Percentiles rank a stretch among this genome's conserved stretches.
Evolutionary conservation across 2,329 filamentous ascomycete genomes (phyloP).

Genomic region (Tolypocladium endophyticum): DNA sequence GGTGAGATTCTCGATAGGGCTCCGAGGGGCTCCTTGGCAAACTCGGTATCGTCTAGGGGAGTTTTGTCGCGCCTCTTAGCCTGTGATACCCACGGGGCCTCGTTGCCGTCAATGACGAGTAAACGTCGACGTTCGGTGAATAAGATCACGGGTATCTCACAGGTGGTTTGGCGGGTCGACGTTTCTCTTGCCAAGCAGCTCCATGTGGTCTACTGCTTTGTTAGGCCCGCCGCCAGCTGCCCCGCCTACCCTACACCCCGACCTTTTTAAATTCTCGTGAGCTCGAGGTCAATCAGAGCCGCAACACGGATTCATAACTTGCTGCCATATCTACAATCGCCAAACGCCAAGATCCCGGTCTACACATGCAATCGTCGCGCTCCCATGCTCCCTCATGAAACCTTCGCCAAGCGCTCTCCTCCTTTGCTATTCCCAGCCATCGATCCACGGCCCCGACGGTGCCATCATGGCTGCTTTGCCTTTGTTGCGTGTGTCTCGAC

Average conservation of each 20-base stretch:
- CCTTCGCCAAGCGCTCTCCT: too few species aligned
- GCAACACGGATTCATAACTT: background rate
- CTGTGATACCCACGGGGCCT: background rate
- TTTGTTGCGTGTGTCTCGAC: conserved; percentile 14
- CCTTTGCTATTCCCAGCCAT: background rate
- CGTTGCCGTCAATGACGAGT: background rate
- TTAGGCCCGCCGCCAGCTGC: background rate
- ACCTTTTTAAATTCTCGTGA: too few species aligned
- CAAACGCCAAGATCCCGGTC: background rate
- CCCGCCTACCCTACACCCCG: background rate
- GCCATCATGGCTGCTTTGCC: conserved; percentile 5
- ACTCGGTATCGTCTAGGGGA: background rate
- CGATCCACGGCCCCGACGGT: background rate
- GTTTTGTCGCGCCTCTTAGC: background rate
- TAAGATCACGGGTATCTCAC: background rate
- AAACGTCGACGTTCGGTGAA: background rate
- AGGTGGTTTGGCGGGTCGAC: background rate
- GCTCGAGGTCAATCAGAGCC: too few species aligned
- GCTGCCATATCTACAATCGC: background rate
- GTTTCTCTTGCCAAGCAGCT: background rate
- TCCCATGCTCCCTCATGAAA: background rate
- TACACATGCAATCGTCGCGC: background rate
- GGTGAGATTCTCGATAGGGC: background rate
- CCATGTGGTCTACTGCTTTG: background rate
- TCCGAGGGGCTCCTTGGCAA: background rate